A percentile compares a stretch with the other conserved stretches of the same genome.
These are phyloP conservation scores for Salix koriyanagi DNA, from an alignment of 345 rosid genomes.

Conservation along the genomic window DNA sequence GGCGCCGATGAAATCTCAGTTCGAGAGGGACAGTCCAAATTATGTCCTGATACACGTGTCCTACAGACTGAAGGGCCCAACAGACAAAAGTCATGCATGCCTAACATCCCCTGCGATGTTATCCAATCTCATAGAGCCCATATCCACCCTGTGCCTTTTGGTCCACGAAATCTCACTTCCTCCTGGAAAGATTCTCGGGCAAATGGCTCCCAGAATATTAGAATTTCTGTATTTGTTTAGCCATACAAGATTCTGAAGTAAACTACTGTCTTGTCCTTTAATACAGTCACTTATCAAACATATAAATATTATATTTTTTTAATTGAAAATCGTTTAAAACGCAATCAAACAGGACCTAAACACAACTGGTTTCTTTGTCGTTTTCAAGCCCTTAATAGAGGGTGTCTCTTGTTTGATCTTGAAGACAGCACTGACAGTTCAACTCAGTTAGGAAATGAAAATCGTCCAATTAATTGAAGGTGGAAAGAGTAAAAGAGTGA, in stretches of 20 bases:
- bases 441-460: not conserved
- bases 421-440: not conserved
- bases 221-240: too few relatives aligned
- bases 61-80: not conserved
- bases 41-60: not conserved
- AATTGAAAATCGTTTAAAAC: too few relatives aligned
- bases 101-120: not conserved
- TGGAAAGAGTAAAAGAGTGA: slow-evolving; percentile 25
- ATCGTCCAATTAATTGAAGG: not conserved
- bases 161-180: too few relatives aligned
- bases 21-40: too few relatives aligned
- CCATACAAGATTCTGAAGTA: too few relatives aligned
- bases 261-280: too few relatives aligned
- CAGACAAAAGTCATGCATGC: not conserved
- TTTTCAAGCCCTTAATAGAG: not conserved
- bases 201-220: too few relatives aligned
- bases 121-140: too few relatives aligned
- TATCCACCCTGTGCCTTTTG: too few relatives aligned
- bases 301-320: too few relatives aligned
- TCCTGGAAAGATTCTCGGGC: too few relatives aligned
- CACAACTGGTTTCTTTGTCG: not conserved
- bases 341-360: not conserved
- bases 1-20: not conserved
- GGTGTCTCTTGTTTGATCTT: not conserved
- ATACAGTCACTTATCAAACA: too few relatives aligned